Evolutionary conservation across 371 early-diverging fungal species (phyloP).

Genomic region (Capniomyces stellatus): DNA sequence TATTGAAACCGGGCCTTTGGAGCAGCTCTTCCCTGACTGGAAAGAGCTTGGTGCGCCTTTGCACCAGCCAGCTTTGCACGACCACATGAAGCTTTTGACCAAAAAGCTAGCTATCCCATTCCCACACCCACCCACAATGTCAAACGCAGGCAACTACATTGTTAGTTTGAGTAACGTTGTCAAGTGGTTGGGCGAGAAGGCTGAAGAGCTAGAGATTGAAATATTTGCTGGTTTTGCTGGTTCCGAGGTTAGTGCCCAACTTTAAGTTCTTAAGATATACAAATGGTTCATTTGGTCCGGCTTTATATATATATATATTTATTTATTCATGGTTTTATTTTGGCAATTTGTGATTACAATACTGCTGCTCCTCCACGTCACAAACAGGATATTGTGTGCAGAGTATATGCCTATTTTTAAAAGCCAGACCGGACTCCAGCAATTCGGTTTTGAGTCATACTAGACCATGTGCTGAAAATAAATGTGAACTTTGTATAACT

Average conservation of each 20-base stretch:
- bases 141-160: slow-evolving; percentile 93
- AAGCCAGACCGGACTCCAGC: no score
- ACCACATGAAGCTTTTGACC: slow-evolving; percentile 77
- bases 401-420: no score
- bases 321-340: no score
- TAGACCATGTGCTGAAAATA: no score
- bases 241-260: slow-evolving; percentile 60
- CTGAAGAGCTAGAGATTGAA: slow-evolving; percentile 91
- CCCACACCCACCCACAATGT: slow-evolving; percentile 93
- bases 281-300: no score
- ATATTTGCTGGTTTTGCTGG: slow-evolving; percentile 89
- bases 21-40: slow-evolving; percentile 96
- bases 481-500: no score
- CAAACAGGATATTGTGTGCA: no score
- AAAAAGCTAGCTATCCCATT: slow-evolving; percentile 60
- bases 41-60: slow-evolving; percentile 84
- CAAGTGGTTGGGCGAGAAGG: slow-evolving; percentile 92
- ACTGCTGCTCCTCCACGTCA: no score
- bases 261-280: no score
- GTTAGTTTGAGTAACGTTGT: slow-evolving; percentile 83
- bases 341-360: no score
- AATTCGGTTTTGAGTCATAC: no score
- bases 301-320: no score
- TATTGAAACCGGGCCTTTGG: slow-evolving; percentile 76
- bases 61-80: slow-evolving; percentile 67